Base-by-base conservation (phyloP, 805 yeast species). In the Lipomyces orientalis region DNA sequence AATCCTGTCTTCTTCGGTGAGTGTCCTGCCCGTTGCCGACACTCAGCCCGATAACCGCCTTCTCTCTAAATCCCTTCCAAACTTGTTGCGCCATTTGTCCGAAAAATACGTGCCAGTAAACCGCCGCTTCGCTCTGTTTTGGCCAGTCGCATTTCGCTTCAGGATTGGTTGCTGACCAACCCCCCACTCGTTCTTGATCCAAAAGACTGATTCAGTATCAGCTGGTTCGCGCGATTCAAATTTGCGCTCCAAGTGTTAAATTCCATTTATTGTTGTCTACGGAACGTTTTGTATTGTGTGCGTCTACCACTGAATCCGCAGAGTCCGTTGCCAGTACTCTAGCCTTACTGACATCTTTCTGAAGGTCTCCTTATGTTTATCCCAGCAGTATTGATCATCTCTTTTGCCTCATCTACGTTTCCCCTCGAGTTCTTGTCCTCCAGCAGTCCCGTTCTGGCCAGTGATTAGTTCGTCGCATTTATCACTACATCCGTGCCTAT, bases 391-490 rank as follows among this genome's bases (percentile, higher is more conserved):
- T 43, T 43, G 49, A 4, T 9, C 2, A 43, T 8, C 22, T 8
- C 49, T 16, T 43, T 43, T 8, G 9, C 25, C 49, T 19, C 49
- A 43, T 43, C 22, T 43, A 16, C 49, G n/a, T 2, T 43, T 19
- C 19, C 49, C 49, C 8, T 43, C 22, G 49, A 43, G 14, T 16
- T 43, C 49, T 43, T 43, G 29, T 34, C 39, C 6, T 43, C 56
- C 55, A 37, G 60, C 60, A 55, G 39, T 55, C 46, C 60, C 56
- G 51, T 55, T 29, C 10, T 39, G 31, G 33, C 7, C 22, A 43
- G 22, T 43, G n/a, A 43, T 43, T 43, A 43, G 29, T 43, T 43
- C 22, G 22, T 14, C 49, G 10, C n/a, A 43, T n/a, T 43, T 19
- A 14, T 25, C 43, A 10, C 63, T 49, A 37, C 52, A 31, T 52